Evolutionary conservation across 2,329 filamentous ascomycete species (phyloP).

Genomic region (Colletotrichum sp.): DNA sequence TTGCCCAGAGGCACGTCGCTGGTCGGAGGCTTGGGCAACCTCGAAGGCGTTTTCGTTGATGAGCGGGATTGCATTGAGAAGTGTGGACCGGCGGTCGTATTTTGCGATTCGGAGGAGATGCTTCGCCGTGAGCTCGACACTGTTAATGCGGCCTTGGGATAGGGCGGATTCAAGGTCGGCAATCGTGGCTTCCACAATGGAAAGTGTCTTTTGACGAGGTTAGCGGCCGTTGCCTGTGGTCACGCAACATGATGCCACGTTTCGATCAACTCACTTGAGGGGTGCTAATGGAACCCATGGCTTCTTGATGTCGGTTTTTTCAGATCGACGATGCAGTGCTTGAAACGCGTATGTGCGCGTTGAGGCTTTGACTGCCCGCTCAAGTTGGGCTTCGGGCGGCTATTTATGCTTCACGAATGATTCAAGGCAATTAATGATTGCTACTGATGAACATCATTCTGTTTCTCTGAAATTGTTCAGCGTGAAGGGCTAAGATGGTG

Average conservation of each 20-base stretch:
- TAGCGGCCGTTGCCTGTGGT: not conserved
- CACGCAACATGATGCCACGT: not conserved
- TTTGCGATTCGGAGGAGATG: constrained; percentile 30
- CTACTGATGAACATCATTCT: not conserved
- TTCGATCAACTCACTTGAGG: not conserved
- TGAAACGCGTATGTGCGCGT: not conserved
- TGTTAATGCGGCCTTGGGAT: constrained; percentile 21
- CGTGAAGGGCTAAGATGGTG: not conserved
- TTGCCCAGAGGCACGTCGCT: constrained; percentile 20
- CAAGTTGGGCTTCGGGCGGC: not conserved
- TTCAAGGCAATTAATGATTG: not conserved
- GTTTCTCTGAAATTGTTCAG: not conserved
- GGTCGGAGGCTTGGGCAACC: constrained; percentile 31
- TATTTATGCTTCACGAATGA: not conserved
- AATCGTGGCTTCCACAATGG: constrained; percentile 30
- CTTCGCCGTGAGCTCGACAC: constrained; percentile 30
- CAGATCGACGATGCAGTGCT: not conserved
- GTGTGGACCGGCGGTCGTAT: constrained; percentile 28
- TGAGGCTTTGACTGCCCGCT: not conserved
- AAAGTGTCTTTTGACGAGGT: not conserved
- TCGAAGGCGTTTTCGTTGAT: constrained; percentile 28
- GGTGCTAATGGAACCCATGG: not conserved
- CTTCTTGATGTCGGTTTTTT: not conserved
- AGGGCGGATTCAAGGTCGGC: constrained; percentile 27
- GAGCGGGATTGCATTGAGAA: constrained; percentile 30